A percentile compares a stretch with the other conserved stretches of the same genome.
Evolutionary conservation across 129 eudicot species (phyloP).

Genomic region (Arctium lappa): DNA sequence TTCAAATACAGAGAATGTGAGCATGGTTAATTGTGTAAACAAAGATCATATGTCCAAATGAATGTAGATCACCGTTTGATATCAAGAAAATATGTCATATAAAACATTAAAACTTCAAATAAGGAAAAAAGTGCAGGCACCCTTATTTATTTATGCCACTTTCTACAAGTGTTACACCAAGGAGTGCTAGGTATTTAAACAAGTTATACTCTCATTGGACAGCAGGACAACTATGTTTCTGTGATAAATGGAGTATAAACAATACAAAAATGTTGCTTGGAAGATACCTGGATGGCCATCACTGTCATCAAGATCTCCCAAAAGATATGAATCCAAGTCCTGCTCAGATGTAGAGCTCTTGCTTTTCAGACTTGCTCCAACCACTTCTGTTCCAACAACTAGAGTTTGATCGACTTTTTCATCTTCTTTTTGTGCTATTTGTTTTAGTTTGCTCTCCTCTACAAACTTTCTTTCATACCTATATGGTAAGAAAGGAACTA

Average conservation of each 20-base stretch:
- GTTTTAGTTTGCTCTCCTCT: slow-evolving; percentile 42
- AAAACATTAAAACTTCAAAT: background rate
- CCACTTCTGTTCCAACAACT: slow-evolving; percentile 22
- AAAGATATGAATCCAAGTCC: slow-evolving; percentile 59
- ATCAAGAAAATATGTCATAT: background rate
- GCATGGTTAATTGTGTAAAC: too few species aligned
- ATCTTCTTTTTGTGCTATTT: slow-evolving; percentile 35
- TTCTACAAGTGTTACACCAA: background rate
- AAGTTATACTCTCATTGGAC: background rate
- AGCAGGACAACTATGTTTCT: background rate
- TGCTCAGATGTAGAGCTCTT: slow-evolving; percentile 48
- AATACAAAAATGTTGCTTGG: background rate
- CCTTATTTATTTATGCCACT: background rate
- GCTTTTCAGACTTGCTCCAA: slow-evolving; percentile 29
- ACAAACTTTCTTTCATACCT: slow-evolving; percentile 54
- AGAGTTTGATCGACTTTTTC: slow-evolving; percentile 35
- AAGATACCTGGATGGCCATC: slow-evolving; percentile 43
- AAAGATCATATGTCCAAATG: too few species aligned
- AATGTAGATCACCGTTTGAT: too few species aligned
- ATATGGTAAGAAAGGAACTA: background rate
- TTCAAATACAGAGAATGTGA: too few species aligned
- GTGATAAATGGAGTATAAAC: background rate
- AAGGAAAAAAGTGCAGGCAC: background rate
- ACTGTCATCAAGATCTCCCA: slow-evolving; percentile 63
- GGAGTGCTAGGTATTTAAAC: background rate